Base-by-base conservation (phyloP, 1,284 basidiomycete genomes). In the Trichosporon sp. region DNA sequence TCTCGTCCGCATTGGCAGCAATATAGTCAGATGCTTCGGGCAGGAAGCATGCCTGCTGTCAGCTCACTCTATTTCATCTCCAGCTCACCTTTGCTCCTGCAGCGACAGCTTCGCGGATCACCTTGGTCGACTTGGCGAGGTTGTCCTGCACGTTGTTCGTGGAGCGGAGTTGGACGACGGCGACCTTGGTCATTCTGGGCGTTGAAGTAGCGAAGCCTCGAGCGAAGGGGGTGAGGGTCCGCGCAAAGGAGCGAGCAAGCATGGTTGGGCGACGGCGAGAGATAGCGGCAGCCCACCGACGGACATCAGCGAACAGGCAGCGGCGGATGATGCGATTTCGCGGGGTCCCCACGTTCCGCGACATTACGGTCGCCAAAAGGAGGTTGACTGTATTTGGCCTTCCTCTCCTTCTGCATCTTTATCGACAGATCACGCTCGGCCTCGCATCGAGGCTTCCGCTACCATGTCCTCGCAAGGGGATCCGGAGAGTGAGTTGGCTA, bases 11-110 rank as follows among this genome's bases (percentile, higher is more conserved):
- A 15, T 80, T 77, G 8, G 81, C 78, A 1, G 84, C 83, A 69
- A 87, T 86, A 64, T 86, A 87, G 73, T 87, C 86, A 25, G 84
- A 78, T 0, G 86, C 84, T 77, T 86, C 86, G 21, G 86, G 85
- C 5, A 86, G 76, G 69, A 84, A 85, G 66, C 85, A 74, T 13
- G 79, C 80, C 80, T 82, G 67, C 5, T 0, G 21, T 65, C 2
- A 68, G 64, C 38, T 35, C 1, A 18, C 3, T 27, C 1, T 23
- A 23, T 12, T 9, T 4, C 12, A 27, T 23, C 15, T 23, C 12
- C 32, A 65, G 44, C 77, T 72, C 42, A 84, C 81, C 66, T 78
- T 79, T 2, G 85, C 85, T 0, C 84, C 84, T 0, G 80, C 81
- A 2, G 64, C 62, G 0, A 81, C 82, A 0, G 85, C 85, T 9